Evolutionary conservation across 225 moss, liverwort and hornwort genomes (phyloP).

Genomic region (Antitrichia curtipendula): DNA sequence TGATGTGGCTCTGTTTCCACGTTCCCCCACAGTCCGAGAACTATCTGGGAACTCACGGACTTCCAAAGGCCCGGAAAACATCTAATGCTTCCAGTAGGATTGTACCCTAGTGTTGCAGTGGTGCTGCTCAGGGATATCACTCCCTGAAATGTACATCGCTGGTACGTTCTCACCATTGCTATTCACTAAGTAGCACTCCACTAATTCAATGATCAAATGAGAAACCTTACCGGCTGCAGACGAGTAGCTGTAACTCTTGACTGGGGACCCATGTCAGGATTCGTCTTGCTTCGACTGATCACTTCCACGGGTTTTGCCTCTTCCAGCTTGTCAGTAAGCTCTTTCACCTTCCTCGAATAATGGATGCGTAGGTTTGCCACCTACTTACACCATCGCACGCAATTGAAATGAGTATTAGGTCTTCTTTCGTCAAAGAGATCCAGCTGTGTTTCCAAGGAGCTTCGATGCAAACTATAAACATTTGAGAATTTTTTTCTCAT

Average conservation of each 20-base stretch:
- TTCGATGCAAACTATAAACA: neutral
- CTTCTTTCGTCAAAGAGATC: neutral
- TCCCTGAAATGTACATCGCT: neutral
- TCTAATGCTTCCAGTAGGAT: neutral
- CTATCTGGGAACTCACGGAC: too few species aligned
- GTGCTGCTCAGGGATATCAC: neutral
- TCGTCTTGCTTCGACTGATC: slow-evolving; percentile 9
- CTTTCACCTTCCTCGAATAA: slow-evolving; percentile 38
- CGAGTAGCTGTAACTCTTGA: slow-evolving; percentile 10
- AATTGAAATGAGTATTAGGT: neutral
- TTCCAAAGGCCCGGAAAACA: too few species aligned
- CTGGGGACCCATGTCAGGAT: neutral
- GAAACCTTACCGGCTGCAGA: slow-evolving; percentile 17
- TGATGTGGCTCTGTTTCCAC: too few species aligned
- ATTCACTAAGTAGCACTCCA: neutral
- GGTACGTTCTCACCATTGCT: neutral
- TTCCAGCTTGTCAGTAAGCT: slow-evolving; percentile 33
- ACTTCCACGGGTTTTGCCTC: slow-evolving; percentile 11
- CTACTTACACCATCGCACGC: slow-evolving; percentile 1
- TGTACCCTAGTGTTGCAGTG: neutral
- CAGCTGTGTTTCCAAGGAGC: neutral
- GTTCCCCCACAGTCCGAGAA: too few species aligned
- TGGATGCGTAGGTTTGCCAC: slow-evolving; percentile 29
- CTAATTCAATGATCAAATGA: neutral
- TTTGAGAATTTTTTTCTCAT: neutral